Evolutionary conservation across 1,284 basidiomycete species (phyloP), one percentile per base, ranked within the genome.

Genomic region (Trichosporon sp.): DNA sequence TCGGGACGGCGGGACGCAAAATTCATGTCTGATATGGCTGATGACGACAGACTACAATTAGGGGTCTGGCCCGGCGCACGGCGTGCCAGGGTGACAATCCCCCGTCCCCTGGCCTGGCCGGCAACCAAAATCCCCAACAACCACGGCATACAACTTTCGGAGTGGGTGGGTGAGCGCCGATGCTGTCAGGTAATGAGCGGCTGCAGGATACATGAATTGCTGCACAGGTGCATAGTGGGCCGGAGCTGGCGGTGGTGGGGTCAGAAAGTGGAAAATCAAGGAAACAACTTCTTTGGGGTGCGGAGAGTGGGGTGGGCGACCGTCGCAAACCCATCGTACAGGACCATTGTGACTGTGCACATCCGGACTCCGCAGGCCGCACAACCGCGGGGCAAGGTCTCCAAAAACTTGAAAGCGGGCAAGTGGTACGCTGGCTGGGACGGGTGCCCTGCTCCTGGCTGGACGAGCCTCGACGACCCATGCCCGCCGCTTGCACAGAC

Each of bases 11-110:
- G 49, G 49, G 49, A 54, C 49, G 49, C 25, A 29, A 54, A 29
- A 54, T 54, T 44, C 40, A 54, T 54, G 49, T 27, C 27, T 54
- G 46, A 52, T 54, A 54, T 54, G 49, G 49, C 27, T 54, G 49
- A 54, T 54, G 49, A 29, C 49, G 49, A 54, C 49, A 54, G 49
- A 29, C 49, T 31, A 27, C 25, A 54, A 54, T 54, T 29, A 54
- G 49, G 49, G 49, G 49, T n/a, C 25, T 31, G 14, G 5, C 19
- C 23, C 23, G 25, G 3, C 23, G 46, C 46, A 16, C 9, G 3
- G 23, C 13, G 23, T 27, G 23, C 25, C 25, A 54, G 25, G 49
- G 49, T 54, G 49, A 54, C 49, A n/a, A 54, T 46, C 44, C 44
- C 19, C 32, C 11, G 6, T 32, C 32, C 32, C 37, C 2, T 19